A percentile compares a stretch with the other conserved stretches of the same genome.
Evolutionary conservation across 2,329 filamentous ascomycete genomes (phyloP).

Genomic region (Botrytis fabae): DNA sequence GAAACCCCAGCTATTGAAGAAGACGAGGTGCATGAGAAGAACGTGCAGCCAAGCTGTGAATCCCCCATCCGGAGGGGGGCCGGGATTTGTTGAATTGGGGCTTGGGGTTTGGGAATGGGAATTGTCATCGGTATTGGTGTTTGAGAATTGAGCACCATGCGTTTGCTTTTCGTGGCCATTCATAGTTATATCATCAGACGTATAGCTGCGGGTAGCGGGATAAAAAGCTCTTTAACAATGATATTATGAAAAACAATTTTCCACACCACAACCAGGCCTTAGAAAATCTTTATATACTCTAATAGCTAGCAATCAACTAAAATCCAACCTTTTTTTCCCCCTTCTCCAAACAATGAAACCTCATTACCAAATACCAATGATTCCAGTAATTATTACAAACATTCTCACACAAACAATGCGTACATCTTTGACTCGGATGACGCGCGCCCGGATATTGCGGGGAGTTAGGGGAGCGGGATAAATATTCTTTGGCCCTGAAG

Average conservation of each 20-base stretch:
- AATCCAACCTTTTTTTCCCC: rapidly evolving
- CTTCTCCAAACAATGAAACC: neutral
- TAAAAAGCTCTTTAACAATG: neutral
- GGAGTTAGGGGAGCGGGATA: neutral
- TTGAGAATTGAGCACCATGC: neutral
- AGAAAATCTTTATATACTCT: neutral
- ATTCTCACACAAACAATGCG: neutral
- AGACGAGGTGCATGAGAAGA: neutral
- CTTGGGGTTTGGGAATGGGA: no score
- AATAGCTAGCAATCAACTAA: no score
- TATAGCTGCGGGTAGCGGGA: neutral
- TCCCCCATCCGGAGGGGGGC: neutral
- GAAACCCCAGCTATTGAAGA: neutral
- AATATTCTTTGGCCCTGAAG: no score
- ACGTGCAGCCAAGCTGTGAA: neutral
- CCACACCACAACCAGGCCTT: no score
- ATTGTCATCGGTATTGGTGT: neutral
- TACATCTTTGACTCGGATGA: neutral
- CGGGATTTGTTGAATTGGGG: no score
- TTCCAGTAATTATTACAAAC: neutral
- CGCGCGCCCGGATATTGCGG: slow-evolving; percentile 14
- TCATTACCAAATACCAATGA: neutral
- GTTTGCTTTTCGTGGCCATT: neutral
- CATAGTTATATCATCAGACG: neutral
- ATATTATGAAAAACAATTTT: neutral